Base-by-base conservation (phyloP, 164 flowering plant species). In the Liquidambar formosana region DNA sequence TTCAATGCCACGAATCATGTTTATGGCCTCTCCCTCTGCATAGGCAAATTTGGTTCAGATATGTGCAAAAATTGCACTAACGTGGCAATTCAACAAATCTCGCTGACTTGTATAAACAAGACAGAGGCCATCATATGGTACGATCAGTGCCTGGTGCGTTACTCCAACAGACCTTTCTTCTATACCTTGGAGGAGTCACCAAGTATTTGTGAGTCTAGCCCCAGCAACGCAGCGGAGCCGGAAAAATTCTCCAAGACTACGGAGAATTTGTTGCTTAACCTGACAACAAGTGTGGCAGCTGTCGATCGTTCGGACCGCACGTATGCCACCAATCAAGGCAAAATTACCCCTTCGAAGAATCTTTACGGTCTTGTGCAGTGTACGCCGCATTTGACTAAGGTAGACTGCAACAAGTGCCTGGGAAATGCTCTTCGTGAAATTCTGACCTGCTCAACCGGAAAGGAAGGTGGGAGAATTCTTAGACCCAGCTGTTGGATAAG, bases 121-220 rank as follows among this genome's bases (percentile, higher is more conserved):
- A 61, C 48, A 21, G 69, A 41, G n/a, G 73, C 66, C 2, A 28
- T 57, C 0, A 46, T 73, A 0, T 73, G 74, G 75, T 73, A 70
- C 49, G n/a, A 64, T 57, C 43, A 74, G 19, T 71, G 80, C 28
- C 5, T 71, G 47, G 51, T 74, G n/a, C 57, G 72, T 1, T 77
- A 74, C 46, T 77, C 75, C 2, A 46, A 74, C 41, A 22, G 1
- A 18, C 18, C 54, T 0, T 18, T 77, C 61, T 66, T 62, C 38
- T 46, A 41, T 13, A 13, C n/a, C 8, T 0, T 38, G 57, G 74
- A 66, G 43, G 46, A 28, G 1, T 0, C 0, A 0, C 63, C 68
- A 5, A 10, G 25, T 10, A 1, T 26, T 0, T 44, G 0, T 10
- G 13, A 33, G 63, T 18, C 4, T 14, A 66, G 56, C 47, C 0